phyloP scores from a whole-genome alignment of 192 early-diverging fungal genomes.

The Chytriomyces hyalinus region DNA sequence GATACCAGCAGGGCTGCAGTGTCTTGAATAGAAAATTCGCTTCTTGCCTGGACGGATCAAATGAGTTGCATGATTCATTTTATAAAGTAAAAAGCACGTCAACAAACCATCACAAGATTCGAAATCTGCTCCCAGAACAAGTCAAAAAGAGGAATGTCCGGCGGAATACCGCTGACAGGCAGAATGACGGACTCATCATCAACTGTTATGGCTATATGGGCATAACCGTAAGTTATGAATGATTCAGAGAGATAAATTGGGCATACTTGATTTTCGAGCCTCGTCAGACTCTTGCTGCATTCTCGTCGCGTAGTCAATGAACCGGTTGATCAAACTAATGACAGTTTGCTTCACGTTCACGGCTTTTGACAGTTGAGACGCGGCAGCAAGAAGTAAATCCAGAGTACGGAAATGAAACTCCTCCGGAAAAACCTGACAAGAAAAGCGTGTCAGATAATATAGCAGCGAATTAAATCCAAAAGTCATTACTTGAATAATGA shows the following conservation, averaged over 20 bases:
- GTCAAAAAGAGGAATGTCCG: constrained; percentile 87
- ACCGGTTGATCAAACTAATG: constrained; percentile 92
- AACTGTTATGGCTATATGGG: neutral
- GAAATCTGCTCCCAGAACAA: constrained; percentile 97
- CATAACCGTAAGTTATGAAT: too few relatives aligned
- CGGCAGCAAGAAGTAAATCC: constrained; percentile 83
- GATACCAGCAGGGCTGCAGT: constrained; percentile 88
- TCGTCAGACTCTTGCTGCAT: constrained; percentile 43
- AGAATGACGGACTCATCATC: constrained; percentile 32
- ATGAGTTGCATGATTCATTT: neutral
- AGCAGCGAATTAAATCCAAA: neutral
- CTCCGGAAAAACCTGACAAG: constrained; percentile 84
- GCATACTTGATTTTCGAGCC: constrained; percentile 4
- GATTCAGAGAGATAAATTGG: too few relatives aligned
- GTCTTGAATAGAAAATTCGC: constrained; percentile 91
- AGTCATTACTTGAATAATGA: constrained; percentile 85
- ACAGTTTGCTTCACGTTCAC: constrained; percentile 96
- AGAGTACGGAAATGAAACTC: constrained; percentile 94
- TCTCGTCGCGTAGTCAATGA: constrained; percentile 86
- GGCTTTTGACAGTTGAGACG: constrained; percentile 83
- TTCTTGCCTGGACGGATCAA: constrained; percentile 66
- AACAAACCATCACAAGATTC: constrained; percentile 76
- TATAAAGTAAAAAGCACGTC: too few relatives aligned
- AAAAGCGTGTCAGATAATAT: neutral
- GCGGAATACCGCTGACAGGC: constrained; percentile 76